Base-by-base conservation (phyloP, 148 eudicot genomes). In the Cornus suecica region DNA sequence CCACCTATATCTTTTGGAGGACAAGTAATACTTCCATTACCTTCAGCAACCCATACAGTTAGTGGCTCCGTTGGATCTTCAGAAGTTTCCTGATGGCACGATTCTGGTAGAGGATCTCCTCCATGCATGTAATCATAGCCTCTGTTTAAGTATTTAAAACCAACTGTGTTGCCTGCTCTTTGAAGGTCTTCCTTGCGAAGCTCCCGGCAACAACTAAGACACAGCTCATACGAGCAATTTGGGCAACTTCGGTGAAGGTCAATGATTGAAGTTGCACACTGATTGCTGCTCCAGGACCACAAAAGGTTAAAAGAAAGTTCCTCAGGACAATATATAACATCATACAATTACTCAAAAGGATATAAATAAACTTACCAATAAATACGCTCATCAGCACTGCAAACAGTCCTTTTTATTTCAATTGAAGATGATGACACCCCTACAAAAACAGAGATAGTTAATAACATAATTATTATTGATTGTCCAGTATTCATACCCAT, bases 211-310 rank as follows among this genome's bases (percentile, higher is more conserved):
- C 99, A 94, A 64, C 86, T 72, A 78, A 94, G 85, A 66, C 99
- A 94, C 27, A 94, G 87, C 84, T 94, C 99, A 71, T 84, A 94
- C 5, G 82, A 78, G 82, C 97, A 92, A 41, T 81, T 85, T 26
- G 94, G 87, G 80, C 99, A 94, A 73, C 97, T 90, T 81, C 98
- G 84, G 34, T 94, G 98, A 67, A 91, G 85, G 80, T 94, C 91
- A 73, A 88, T 65, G 5, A 94, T 91, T 45, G 98, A 94, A 25
- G 97, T 91, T 79, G 92, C 89, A 80, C 98, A 94, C 52, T 87
- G 85, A 75, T 94, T 86, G 84, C 98, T 94, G 91, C 27, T 68
- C 70, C 80, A 58, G 27, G 60, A 18, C n/a, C 45, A 66, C 41
- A 34, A 25, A 41, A 31, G 30, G 5, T 6, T 8, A 67, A 7